Base-by-base conservation (phyloP, 768 basidiomycete genomes). In the Phaffia tasmanica region DNA sequence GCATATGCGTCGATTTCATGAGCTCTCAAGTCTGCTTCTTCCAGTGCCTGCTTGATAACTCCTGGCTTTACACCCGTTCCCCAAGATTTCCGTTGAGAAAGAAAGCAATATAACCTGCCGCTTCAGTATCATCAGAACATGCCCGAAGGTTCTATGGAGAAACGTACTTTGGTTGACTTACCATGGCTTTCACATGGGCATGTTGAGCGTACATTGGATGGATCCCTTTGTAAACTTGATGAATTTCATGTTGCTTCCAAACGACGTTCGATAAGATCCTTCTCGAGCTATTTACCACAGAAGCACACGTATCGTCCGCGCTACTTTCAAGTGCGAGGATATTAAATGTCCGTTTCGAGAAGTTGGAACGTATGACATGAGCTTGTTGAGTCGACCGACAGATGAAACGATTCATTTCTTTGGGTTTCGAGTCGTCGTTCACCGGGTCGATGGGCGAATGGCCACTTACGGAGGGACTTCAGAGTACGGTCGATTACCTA, bases 251-350 rank as follows among this genome's bases (percentile, higher is more conserved):
- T 73, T 98, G 93, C 73, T 87, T 89, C 49, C 89, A 78, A 68
- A 98, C 86, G 5, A 97, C 82, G 74, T 92, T 94, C 2, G 89
- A 85, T 62, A 88, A 83, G 50, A 98, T 76, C 29, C 27, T 47
- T 8, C 67, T 57, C 50, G 71, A 59, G 0, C 86, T 87, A 23
- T 83, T 82, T 47, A 99, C 86, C 59, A 98, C 80, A 0, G 93
- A 87, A 19, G 86, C 89, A 72, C 91, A 94, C 1, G 91, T 88
- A 73, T 98, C 95, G 75, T 99, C 94, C 18, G 91, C 90, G 16
- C 89, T 92, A 1, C 86, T 85, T 76, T 95, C 92, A 48, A 94
- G 65, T 19, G 73, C 77, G 19, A 79, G 72, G n/a, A 79, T 75
- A 7, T 63, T 65, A 23, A 72, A 71, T 11, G 35, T 42, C 35